phyloP scores from a whole-genome alignment of 169 alveolate genomes.

The Eimeria acervulina region DNA sequence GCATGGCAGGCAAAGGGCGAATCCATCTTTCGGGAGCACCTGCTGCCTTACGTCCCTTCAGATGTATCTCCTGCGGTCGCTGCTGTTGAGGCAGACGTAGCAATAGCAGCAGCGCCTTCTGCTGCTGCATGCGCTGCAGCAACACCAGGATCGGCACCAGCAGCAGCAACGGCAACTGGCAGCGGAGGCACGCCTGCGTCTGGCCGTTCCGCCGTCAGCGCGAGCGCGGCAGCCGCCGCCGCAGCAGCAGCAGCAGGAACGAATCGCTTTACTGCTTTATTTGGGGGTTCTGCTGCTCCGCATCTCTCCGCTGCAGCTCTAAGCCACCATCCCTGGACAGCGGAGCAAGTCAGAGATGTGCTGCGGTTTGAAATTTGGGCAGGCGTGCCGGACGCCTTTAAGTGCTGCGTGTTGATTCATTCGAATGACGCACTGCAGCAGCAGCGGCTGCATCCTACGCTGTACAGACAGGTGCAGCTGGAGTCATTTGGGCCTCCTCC shows the following conservation, averaged over 20 bases:
- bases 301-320: constrained; percentile 6
- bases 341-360: constrained; percentile 7
- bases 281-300: neutral
- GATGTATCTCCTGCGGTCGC: constrained; percentile 49
- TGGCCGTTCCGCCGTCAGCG: constrained; percentile 21
- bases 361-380: constrained; percentile 58
- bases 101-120: neutral
- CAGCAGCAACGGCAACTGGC: constrained; percentile 4
- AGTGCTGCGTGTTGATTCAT: constrained; percentile 62
- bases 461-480: constrained; percentile 74
- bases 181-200: constrained; percentile 45
- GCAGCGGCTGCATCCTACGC: constrained; percentile 46
- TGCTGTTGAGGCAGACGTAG: constrained; percentile 43
- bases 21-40: constrained; percentile 33
- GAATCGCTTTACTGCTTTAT: constrained; percentile 24
- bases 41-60: constrained; percentile 41
- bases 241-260: constrained; percentile 49
- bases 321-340: constrained; percentile 35
- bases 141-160: constrained; percentile 4
- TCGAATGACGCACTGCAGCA: constrained; percentile 69
- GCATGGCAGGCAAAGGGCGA: constrained; percentile 12
- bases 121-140: constrained; percentile 16
- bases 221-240: neutral
- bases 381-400: constrained; percentile 78
- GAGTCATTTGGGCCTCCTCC: constrained; percentile 71